phyloP scores from a whole-genome alignment of 2,329 filamentous ascomycete species.

The Pseudogymnoascus sp. region DNA sequence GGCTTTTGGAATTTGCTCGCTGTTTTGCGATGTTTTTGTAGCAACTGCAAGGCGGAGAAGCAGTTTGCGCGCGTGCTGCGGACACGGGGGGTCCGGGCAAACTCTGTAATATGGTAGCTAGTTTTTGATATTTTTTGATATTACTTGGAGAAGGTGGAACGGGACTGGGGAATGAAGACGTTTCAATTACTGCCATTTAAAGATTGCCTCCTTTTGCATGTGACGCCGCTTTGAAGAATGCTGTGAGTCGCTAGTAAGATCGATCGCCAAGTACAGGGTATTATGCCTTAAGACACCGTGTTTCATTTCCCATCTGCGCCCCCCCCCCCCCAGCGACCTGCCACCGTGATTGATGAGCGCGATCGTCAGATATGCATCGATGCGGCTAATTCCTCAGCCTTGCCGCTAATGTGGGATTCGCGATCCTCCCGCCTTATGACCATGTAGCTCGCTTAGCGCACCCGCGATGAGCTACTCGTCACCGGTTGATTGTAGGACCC shows the following conservation, averaged over 20 bases:
- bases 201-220: background rate
- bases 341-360: background rate
- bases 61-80: background rate
- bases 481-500: background rate
- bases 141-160: background rate
- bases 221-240: background rate
- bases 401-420: background rate
- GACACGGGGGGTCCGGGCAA: background rate
- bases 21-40: background rate
- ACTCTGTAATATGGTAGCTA: background rate
- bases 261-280: background rate
- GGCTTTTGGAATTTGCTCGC: background rate
- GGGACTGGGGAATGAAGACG: background rate
- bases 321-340: background rate
- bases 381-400: background rate
- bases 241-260: background rate
- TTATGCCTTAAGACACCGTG: background rate
- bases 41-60: background rate
- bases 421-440: background rate
- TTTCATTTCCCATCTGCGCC: background rate
- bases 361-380: background rate
- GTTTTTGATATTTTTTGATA: slow-evolving; percentile 1
- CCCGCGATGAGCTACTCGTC: background rate
- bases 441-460: background rate
- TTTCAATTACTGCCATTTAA: background rate